A percentile compares a stretch with the other conserved stretches of the same genome.
Evolutionary conservation across 148 eudicot species (phyloP).

Genomic region (Cornus suecica): DNA sequence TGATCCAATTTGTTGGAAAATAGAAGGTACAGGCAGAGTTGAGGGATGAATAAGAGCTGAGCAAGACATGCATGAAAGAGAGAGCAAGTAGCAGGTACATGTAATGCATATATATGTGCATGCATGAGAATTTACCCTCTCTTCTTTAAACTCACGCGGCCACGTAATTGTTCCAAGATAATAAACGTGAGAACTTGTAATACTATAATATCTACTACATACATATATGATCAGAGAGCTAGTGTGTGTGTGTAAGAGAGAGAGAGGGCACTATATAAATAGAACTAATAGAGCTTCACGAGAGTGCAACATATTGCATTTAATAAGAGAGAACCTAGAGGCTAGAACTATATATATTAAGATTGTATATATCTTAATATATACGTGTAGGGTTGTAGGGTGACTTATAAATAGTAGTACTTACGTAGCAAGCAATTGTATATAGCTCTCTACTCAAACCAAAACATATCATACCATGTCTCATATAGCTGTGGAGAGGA

Average conservation of each 20-base stretch:
- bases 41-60: conserved; percentile 13
- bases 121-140: conserved; percentile 9
- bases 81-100: conserved; percentile 16
- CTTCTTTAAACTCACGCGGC: conserved; percentile 30
- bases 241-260: conserved; percentile 9
- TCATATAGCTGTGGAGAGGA: conserved; percentile 91
- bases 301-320: conserved; percentile 46
- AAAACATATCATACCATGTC: conserved; percentile 63
- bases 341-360: too few relatives aligned
- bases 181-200: conserved; percentile 41
- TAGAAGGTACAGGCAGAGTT: not conserved
- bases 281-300: conserved; percentile 48
- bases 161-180: conserved; percentile 51
- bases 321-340: conserved; percentile 18
- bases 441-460: not conserved
- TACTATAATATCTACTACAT: not conserved
- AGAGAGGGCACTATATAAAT: not conserved
- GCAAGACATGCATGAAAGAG: conserved; percentile 31
- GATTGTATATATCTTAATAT: not conserved
- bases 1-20: not conserved
- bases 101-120: conserved; percentile 20
- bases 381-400: not conserved
- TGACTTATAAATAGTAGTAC: conserved; percentile 27
- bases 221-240: too few relatives aligned
- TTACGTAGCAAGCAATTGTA: too few relatives aligned